Evolutionary conservation across 2,329 filamentous ascomycete species (phyloP).

Genomic region (Ophiocordyceps robertsii): DNA sequence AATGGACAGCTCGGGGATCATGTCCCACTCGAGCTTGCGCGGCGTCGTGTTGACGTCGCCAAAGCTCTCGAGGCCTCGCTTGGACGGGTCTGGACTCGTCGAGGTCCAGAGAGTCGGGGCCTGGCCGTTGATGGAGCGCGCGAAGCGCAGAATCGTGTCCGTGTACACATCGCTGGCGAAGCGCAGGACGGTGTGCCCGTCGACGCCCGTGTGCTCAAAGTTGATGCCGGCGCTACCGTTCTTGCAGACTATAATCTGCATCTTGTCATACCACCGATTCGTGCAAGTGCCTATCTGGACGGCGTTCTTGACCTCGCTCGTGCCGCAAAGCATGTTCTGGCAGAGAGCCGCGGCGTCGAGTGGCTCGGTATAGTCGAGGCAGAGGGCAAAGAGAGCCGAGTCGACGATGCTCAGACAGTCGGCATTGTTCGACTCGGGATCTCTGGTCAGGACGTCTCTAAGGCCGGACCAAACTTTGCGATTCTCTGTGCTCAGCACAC

Average conservation of each 20-base stretch:
- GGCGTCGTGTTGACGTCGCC: conserved; percentile 88
- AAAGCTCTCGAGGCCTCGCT: conserved; percentile 81
- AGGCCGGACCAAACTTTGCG: conserved; percentile 91
- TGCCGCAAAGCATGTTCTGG: conserved; percentile 96
- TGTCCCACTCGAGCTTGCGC: conserved; percentile 95
- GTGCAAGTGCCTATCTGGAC: conserved; percentile 96
- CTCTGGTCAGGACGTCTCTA: conserved; percentile 73
- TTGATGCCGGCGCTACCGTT: conserved; percentile 98
- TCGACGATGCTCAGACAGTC: conserved; percentile 95
- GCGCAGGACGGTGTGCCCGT: conserved; percentile 89
- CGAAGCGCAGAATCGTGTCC: conserved; percentile 92
- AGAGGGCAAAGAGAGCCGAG: conserved; percentile 82
- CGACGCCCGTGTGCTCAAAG: conserved; percentile 96
- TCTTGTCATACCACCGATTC: conserved; percentile 97
- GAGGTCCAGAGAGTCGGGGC: conserved; percentile 88
- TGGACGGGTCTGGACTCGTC: conserved; percentile 79
- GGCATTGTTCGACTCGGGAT: conserved; percentile 84
- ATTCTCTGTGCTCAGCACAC: conserved; percentile 91
- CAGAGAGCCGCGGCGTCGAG: conserved; percentile 71
- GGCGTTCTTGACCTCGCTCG: conserved; percentile 78
- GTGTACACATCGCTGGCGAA: conserved; percentile 97
- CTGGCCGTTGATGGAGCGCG: conserved; percentile 86
- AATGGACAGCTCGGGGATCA: conserved; percentile 81
- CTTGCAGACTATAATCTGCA: conserved; percentile 98
- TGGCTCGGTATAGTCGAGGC: conserved; percentile 85